phyloP scores from a whole-genome alignment of 441 rosid genomes.

The Pelargonium australe region DNA sequence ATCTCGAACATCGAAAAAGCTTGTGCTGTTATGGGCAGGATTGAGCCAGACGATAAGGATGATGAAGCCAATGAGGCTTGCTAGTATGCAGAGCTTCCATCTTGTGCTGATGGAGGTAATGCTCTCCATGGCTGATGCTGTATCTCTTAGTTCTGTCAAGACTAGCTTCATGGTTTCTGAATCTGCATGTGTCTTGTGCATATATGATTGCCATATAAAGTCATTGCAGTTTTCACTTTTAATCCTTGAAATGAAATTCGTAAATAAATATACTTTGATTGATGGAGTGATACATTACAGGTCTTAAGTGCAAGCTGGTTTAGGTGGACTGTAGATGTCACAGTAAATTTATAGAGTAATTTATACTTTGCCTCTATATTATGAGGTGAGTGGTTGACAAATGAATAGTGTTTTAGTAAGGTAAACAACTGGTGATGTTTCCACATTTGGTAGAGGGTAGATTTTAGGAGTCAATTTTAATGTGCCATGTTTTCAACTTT shows the following conservation, averaged over 20 bases:
- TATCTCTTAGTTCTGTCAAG: background rate
- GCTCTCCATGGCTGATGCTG: slow-evolving; percentile 20
- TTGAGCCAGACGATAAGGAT: slow-evolving; percentile 20
- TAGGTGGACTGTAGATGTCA: too few species aligned
- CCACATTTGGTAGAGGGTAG: too few species aligned
- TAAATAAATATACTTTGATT: too few species aligned
- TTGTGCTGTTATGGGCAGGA: background rate
- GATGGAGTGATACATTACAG: too few species aligned
- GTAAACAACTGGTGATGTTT: too few species aligned
- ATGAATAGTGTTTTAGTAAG: background rate
- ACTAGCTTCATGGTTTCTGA: background rate
- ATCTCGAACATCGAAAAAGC: slow-evolving; percentile 12
- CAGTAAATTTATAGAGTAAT: too few species aligned
- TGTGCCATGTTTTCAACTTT: too few species aligned
- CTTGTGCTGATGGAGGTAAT: slow-evolving; percentile 15
- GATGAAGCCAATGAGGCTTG: slow-evolving; percentile 26
- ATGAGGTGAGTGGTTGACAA: background rate
- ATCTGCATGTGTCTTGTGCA: background rate
- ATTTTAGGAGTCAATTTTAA: too few species aligned
- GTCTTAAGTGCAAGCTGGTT: too few species aligned
- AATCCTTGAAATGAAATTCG: background rate
- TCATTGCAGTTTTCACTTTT: background rate
- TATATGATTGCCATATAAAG: background rate
- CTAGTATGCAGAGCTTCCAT: slow-evolving; percentile 29
- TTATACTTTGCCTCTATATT: too few species aligned